Base-by-base conservation (phyloP, 331 rosid genomes). In the Erythrophleum ivorense region DNA sequence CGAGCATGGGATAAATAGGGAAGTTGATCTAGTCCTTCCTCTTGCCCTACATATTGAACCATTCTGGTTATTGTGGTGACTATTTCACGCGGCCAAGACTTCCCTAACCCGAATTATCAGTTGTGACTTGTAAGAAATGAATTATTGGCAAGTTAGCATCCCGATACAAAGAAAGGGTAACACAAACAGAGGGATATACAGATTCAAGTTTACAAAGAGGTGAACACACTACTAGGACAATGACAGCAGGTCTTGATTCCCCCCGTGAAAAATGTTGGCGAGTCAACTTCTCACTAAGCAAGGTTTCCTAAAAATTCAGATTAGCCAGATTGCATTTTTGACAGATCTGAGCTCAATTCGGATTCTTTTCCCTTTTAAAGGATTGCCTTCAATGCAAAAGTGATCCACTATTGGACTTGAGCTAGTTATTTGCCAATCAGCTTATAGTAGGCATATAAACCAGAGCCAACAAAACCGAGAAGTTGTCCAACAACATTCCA, bases 401-500 rank as follows among this genome's bases (percentile, higher is more conserved):
- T n/a, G 64, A 75, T 75, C 75, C 82, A 43, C 80, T 63, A 36
- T 36, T 40, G 24, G n/a, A 70, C 64, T 79, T 67, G 80, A 81
- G 57, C 11, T 12, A 77, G 73, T 88, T 83, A 91, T 82, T 89
- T 91, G 79, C 98, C 99, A 12, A 90, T 18, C 78, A 95, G 89
- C 91, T 91, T 95, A 69, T 85, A 90, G 85, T 95, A 95, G 21
- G 99, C 98, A 38, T 95, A 95, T 87, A 91, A 80, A 65, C 89
- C 94, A 53, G 99, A 95, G 77, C 99, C 99, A 16, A 87, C 7
- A 77, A 95, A 93, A 81, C 99, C 98, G 3, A 93, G 92, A 79
- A 78, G 77, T 77, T 95, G 99, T 62, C 98, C 99, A 53, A 86
- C 69, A 5, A 95, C 82, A 82, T 95, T 95, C 85, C 96, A 88